Percentiles rank a stretch among this genome's conserved stretches.
These are phyloP conservation scores for Penicillium psychrosexuale DNA, from an alignment of 2,329 filamentous ascomycete genomes.

Conservation along the genomic window DNA sequence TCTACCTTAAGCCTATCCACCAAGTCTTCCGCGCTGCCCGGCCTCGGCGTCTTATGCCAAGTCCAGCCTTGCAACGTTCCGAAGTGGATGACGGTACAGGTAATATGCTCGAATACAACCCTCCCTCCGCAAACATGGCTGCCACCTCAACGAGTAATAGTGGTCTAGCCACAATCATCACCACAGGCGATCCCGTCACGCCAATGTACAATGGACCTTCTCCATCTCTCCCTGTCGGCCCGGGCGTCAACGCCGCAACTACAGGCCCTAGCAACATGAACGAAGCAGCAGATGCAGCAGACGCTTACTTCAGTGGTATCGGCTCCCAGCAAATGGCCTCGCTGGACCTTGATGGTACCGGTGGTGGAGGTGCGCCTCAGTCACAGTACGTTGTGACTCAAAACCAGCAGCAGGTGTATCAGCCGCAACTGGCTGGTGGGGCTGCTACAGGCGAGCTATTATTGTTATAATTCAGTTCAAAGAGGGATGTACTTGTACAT, in stretches of 20 bases:
- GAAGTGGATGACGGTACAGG: constrained; percentile 43
- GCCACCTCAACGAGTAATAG: constrained; percentile 29
- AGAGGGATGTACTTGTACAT: constrained; percentile 13
- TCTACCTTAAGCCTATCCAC: constrained; percentile 96
- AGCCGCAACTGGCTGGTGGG: constrained; percentile 62
- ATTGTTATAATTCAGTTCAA: constrained; percentile 50
- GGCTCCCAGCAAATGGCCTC: constrained; percentile 69
- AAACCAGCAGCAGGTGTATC: constrained; percentile 72
- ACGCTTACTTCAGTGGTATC: constrained; percentile 83
- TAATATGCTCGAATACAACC: constrained; percentile 35
- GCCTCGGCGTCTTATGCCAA: constrained; percentile 73
- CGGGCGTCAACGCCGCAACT: constrained; percentile 73
- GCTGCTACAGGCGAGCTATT: constrained; percentile 70
- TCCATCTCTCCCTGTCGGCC: constrained; percentile 51
- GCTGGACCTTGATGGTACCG: constrained; percentile 66
- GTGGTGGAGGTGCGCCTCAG: constrained; percentile 53
- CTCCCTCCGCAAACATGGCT: constrained; percentile 32
- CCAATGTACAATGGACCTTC: constrained; percentile 25
- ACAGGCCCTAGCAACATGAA: constrained; percentile 57
- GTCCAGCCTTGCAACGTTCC: constrained; percentile 77
- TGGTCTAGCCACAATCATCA: constrained; percentile 30
- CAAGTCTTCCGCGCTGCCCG: constrained; percentile 91
- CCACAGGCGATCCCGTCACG: constrained; percentile 29
- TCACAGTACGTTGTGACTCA: constrained; percentile 71
- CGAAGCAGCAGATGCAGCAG: constrained; percentile 76